Evolutionary conservation across 225 moss, liverwort and hornwort species (phyloP), one percentile per base, ranked within the genome.

Genomic region (Sphagnum contortum): DNA sequence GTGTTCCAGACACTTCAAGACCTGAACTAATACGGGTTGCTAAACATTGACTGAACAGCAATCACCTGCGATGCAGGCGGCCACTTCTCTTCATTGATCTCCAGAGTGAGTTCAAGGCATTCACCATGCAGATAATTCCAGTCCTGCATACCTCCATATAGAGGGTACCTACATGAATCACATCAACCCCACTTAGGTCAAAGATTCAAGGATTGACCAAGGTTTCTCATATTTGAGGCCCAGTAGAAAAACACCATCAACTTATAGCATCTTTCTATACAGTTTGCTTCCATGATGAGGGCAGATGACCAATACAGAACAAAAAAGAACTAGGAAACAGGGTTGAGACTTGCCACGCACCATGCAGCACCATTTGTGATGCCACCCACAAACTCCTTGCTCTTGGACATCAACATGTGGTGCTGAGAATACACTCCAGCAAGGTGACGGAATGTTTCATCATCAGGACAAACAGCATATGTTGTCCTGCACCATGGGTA

Each of bases 61-160:
- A 57, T 55, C 63, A 93, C 90, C 90, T 83, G 75, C 46, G 9
- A 75, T 60, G 74, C 68, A 69, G 88, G 71, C 1, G 92, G 95
- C 88, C 90, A 92, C 72, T 96, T 92, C 2, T 63, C 48, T 12
- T 84, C 86, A 66, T 79, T 78, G 77, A 92, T 85, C 73, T 92
- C 95, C 75, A 96, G 69, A 13, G 92, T 96, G 29, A 96, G 81
- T 67, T 96, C 92, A 69, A 96, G 83, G 69, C 95, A 96, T 64
- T 85, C 69, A 12, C 87, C 92, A 69, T 92, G 71, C 59, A 96
- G 79, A 72, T 96, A 92, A 73, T 96, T 96, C 95, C 95, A 96
- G 73, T 96, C 95, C 74, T 96, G 95, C 92, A 96, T 96, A 62
- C 95, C 95, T 55, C 95, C 95, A 71, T 96, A 96, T n/a, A 96